Conservation (phyloP, 164 flowering plant genomes). For the Houttuynia cordata region DNA sequence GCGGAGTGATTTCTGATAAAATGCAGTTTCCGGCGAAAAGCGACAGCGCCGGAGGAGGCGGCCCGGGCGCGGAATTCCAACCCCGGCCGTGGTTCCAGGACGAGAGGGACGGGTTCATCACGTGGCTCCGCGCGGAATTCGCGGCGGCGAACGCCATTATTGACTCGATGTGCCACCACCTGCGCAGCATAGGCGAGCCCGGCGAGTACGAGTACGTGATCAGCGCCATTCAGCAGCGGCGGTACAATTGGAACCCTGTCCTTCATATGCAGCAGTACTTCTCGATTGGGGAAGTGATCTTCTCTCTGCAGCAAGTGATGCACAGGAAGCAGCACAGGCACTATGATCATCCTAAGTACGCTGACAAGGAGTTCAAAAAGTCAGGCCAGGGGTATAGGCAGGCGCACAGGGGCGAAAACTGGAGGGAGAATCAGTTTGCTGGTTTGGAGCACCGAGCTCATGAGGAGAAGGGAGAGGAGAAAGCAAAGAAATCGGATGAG, state of each 20-base stretch:
- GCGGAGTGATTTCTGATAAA: conserved; percentile 44
- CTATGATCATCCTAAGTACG: conserved; percentile 20
- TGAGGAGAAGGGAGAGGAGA: conserved; percentile 13
- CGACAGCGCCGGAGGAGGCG: conserved; percentile 1
- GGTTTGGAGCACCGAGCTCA: conserved; percentile 13
- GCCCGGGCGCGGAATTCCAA: conserved; percentile 22
- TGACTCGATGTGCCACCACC: conserved; percentile 60
- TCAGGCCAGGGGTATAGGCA: conserved; percentile 23
- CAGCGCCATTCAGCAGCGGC: conserved; percentile 55
- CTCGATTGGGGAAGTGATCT: conserved; percentile 48
- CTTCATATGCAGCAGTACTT: conserved; percentile 86
- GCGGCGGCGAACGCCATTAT: conserved; percentile 90
- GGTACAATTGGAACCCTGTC: conserved; percentile 69
- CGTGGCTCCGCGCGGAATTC: conserved; percentile 73
- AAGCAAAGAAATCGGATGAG: conserved; percentile 16
- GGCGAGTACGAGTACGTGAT: conserved; percentile 65
- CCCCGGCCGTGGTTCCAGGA: conserved; percentile 49
- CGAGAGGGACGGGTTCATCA: conserved; percentile 68
- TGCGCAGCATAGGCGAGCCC: conserved; percentile 41
- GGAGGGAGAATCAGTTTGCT: conserved; percentile 21
- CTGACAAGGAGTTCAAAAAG: conserved; percentile 37
- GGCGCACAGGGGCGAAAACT: conserved; percentile 23
- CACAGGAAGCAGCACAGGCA: conserved; percentile 43
- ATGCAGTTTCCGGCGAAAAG: conserved; percentile 32
- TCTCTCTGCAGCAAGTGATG: conserved; percentile 51